Conservation (phyloP, 164 flowering plant genomes). For the Magnolia officinalis region DNA sequence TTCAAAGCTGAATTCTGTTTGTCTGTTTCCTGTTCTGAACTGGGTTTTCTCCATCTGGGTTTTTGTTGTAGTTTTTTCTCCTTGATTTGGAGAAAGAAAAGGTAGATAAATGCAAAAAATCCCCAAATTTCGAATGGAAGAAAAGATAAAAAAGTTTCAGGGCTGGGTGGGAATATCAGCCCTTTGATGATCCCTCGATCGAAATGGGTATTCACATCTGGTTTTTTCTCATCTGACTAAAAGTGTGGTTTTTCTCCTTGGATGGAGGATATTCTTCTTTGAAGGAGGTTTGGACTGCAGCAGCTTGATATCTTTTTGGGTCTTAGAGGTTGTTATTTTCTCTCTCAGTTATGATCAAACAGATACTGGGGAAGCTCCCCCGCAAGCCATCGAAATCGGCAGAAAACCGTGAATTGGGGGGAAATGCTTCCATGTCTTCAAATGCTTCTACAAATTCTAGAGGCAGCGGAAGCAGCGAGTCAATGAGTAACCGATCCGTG, state of each 20-base stretch:
- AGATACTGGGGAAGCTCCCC: conserved; percentile 56
- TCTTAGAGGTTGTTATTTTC: neutral
- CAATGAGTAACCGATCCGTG: conserved; percentile 20
- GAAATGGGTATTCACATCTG: neutral
- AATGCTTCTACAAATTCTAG: conserved; percentile 30
- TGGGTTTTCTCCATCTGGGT: neutral
- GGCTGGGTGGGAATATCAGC: neutral
- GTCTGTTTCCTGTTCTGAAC: neutral
- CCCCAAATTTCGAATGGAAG: neutral
- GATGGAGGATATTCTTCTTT: conserved; percentile 1
- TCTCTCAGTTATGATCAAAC: conserved; percentile 44
- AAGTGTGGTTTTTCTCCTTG: neutral
- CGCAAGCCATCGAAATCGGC: conserved; percentile 52
- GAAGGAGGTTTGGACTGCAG: neutral
- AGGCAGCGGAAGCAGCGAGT: conserved; percentile 29
- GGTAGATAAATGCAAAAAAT: neutral
- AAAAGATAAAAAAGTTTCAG: neutral
- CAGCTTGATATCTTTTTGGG: neutral
- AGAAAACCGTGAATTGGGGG: conserved; percentile 29
- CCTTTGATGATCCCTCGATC: conserved; percentile 1
- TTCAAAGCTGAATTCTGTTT: neutral
- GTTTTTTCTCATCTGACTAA: neutral
- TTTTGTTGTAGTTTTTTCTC: neutral
- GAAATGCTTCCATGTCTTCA: conserved; percentile 13
- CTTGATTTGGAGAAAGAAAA: neutral